Base-by-base conservation (phyloP, 2,329 filamentous ascomycete genomes). In the Daldinia sp. region DNA sequence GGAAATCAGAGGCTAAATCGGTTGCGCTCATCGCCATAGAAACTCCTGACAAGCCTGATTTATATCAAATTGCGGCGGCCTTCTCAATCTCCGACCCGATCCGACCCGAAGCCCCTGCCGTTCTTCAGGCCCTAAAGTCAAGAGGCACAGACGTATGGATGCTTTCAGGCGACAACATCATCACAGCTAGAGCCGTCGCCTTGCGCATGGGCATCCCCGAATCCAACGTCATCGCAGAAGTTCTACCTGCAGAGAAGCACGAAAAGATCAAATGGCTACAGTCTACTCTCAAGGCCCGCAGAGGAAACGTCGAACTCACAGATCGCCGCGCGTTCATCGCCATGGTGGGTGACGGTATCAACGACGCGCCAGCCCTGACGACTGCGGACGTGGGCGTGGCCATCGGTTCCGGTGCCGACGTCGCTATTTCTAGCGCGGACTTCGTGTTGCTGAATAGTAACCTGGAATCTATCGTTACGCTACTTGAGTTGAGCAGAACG, bases 331-430 rank as follows among this genome's bases (percentile, higher is more conserved):
- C 83, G 7, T 82, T 78, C 52, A 85, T 96, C 4, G 93, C 91
- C 69, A 96, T 96, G 87, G 89, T 95, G 4, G 93, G 93, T 58
- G 93, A 96, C 74, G 93, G 93, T 69, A 93, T 95, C 79, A 96
- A 96, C 77, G 93, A 96, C 79, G 89, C 91, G 0, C 92, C 93
- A 0, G 93, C 93, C 5, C 85, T 96, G 32, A 86, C 90, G 4
- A 87, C 87, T 17, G 91, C 93, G 13, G 93, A 96, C 73, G 88
- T 96, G 0, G 92, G 90, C 70, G 91, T 96, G 64, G 92, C 93
- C 56, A 90, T 96, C 72, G 92, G 91, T 3, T 91, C 88, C 0
- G 93, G 93, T 59, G 92, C 90, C 47, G 93, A 96, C 76, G 89
- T 96, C 27, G 93, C 93, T 45, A 89, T 96, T 68, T 90, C 88